Base-by-base conservation (phyloP, 2,329 filamentous ascomycete species). In the Aspergillus fumigatiaffinis region DNA sequence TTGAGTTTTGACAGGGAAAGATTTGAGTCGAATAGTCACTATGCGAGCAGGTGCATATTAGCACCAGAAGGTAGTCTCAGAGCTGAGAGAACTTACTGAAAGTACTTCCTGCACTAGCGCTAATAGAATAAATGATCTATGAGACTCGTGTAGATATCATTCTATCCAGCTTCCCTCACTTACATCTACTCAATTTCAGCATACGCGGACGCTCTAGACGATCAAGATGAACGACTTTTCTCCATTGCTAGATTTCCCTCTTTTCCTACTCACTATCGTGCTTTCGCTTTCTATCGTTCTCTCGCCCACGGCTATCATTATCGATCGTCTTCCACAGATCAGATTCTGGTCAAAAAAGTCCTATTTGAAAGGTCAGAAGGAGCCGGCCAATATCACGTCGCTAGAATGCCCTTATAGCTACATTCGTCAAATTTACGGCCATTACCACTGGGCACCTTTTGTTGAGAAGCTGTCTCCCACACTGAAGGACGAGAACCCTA, bases 371-470 rank as follows among this genome's bases (percentile, higher is more conserved):
- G 61, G 63, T 8, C 56, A 51, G 46, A 63, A 57, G 52, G 44
- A 60, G 4, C 61, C 62, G 3, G 53, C 58, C 32, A 35, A 48
- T 3, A 44, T 60, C 41, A 62, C 64, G 14, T 57, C 59, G 8
- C 48, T 60, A 1, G 62, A 66, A 53, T 65, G 64, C 35, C 63
- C 62, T 1, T 66, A 65, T 23, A 49, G 29, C 12, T 66, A 65
- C 28, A 55, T 64, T n/a, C 63, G 63, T 4, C 48, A 62, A 23
- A 49, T 62, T 10, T 66, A 65, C 49, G 63, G 63, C 10, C 58
- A 61, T 21, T 47, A 65, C 48, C 63, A 67, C 50, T 67, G 60
- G 60, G 60, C 60, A 3, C 58, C 60, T 1, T 67, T 67, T 41
- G 60, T 65, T 4, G 28, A 65, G 23, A 66, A 64, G 41, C 56